Percentiles rank a stretch among this genome's conserved stretches.
phyloP scores from a whole-genome alignment of 257 asterid species.

The Dorcoceras hygrometricum region DNA sequence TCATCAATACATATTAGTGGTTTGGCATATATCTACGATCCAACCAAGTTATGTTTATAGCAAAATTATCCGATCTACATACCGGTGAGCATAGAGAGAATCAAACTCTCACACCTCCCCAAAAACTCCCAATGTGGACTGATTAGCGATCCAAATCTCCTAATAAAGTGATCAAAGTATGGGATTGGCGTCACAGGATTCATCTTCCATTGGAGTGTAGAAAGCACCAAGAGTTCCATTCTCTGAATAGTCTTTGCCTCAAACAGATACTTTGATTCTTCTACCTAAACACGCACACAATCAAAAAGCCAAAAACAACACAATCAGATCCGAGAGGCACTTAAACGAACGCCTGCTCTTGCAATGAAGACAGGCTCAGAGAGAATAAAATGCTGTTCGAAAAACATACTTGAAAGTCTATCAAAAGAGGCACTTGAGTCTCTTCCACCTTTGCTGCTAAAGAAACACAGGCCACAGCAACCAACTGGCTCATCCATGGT shows the following conservation, averaged over 20 bases:
- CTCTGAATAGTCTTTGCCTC: conserved; percentile 88
- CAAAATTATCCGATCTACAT: conserved; percentile 27
- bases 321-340: conserved; percentile 22
- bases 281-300: conserved; percentile 46
- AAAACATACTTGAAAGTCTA: conserved; percentile 80
- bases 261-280: conserved; percentile 59
- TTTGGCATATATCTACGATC: neutral
- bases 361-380: conserved; percentile 19
- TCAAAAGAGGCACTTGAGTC: conserved; percentile 74
- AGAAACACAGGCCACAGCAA: conserved; percentile 89
- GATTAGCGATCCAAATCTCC: conserved; percentile 59
- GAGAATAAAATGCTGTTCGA: neutral
- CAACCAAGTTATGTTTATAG: conserved; percentile 7
- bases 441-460: conserved; percentile 96
- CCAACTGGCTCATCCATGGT: conserved; percentile 95
- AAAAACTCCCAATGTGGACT: conserved; percentile 64
- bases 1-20: neutral
- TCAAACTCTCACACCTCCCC: conserved; percentile 53
- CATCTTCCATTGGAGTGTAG: conserved; percentile 80
- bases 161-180: conserved; percentile 70
- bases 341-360: conserved; percentile 34
- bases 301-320: conserved; percentile 13
- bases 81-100: conserved; percentile 67
- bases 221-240: conserved; percentile 80
- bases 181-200: conserved; percentile 80